Conservation (phyloP, 202 grass and related monocot genomes). For the Brachypodium distachyon region DNA sequence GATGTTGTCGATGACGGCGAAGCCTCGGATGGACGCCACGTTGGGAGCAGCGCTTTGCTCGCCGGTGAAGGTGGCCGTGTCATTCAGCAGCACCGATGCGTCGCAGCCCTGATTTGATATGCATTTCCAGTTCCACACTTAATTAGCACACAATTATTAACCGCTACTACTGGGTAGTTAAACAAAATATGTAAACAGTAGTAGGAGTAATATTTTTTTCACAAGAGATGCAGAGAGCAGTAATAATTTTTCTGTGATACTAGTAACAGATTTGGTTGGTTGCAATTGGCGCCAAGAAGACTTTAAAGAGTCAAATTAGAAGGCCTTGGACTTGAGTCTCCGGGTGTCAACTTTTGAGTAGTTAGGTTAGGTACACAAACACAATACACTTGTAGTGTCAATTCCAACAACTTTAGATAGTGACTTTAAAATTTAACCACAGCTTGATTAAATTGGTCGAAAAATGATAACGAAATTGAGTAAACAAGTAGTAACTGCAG, state of each 20-base stretch:
- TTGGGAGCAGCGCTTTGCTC: constrained; percentile 10
- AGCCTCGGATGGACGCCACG: neutral
- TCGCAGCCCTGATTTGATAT: constrained; percentile 22
- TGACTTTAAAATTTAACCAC: neutral
- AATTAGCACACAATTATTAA: neutral
- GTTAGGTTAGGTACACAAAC: neutral
- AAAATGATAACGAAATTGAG: neutral
- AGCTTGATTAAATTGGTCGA: neutral
- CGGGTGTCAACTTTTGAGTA: neutral
- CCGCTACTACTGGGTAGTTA: no score
- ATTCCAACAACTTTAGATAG: neutral
- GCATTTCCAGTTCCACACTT: neutral
- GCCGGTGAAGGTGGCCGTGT: constrained; percentile 1
- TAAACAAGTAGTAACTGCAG: neutral
- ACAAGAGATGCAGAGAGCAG: no score
- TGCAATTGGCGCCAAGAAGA: neutral
- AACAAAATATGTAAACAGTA: no score
- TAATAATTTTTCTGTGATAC: no score
- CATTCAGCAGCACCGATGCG: constrained; percentile 10
- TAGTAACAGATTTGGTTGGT: no score
- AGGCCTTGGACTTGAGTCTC: neutral
- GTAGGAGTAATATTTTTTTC: no score
- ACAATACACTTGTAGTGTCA: neutral
- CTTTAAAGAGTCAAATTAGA: neutral
- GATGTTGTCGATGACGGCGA: constrained; percentile 15